Conservation (phyloP, 768 basidiomycete genomes). For the Phaffia australis region DNA sequence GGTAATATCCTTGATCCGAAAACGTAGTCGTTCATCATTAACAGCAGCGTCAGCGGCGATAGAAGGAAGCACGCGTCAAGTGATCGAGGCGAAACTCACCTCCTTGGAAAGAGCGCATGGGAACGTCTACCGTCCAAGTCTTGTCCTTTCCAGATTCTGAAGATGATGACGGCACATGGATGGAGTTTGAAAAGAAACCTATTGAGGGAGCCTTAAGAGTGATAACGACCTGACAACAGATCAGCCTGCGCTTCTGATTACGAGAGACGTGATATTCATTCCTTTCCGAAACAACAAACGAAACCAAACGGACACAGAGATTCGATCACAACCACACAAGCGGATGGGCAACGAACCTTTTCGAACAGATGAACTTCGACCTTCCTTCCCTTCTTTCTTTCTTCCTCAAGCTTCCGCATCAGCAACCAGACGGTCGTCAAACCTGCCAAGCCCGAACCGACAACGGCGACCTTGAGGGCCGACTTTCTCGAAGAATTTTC, state of each 20-base stretch:
- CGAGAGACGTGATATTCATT: neutral
- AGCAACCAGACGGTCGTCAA: conserved; percentile 58
- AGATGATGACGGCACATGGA: conserved; percentile 32
- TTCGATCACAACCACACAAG: neutral
- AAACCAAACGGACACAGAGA: too few species aligned
- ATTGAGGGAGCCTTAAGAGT: conserved; percentile 45
- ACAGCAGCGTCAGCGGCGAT: neutral
- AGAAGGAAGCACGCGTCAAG: too few species aligned
- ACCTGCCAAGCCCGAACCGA: conserved; percentile 65
- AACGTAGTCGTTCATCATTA: conserved; percentile 1
- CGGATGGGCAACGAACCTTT: conserved; percentile 46
- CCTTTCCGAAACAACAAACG: too few species aligned
- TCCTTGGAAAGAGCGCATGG: conserved; percentile 73
- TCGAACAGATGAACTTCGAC: conserved; percentile 66
- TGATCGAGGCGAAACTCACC: conserved; percentile 41
- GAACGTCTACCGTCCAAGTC: conserved; percentile 51
- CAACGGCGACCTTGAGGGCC: conserved; percentile 44
- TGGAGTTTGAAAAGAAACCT: conserved; percentile 56
- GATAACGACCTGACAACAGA: conserved; percentile 4
- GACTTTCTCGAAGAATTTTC: too few species aligned
- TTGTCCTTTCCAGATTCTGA: conserved; percentile 26
- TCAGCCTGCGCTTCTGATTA: neutral
- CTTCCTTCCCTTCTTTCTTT: conserved; percentile 38
- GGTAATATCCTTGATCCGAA: conserved; percentile 54
- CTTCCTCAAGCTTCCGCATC: conserved; percentile 28